Evolutionary conservation across 2,329 filamentous ascomycete genomes (phyloP), one percentile per base, ranked within the genome.

Genomic region (Fusarium illudens): DNA sequence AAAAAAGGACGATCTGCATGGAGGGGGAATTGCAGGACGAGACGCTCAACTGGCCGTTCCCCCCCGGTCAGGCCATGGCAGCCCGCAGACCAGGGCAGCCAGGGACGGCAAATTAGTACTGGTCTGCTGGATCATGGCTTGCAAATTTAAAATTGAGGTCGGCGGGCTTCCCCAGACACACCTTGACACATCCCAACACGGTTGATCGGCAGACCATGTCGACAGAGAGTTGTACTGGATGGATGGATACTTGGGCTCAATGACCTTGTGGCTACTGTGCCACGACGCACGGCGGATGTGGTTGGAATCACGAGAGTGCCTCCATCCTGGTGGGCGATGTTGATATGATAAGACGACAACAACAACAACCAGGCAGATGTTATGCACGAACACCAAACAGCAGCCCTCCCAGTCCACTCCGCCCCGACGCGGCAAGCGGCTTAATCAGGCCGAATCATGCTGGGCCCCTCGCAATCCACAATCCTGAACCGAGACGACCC

Each of bases 91-190:
- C 55, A 69, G 66, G 70, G 51, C 53, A 54, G 46, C 49, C 59
- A 69, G 66, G 70, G 52, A 63, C 67, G 60, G 70, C 58, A 73
- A 75, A 75, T 74, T 75, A 75, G 60, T 62, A 58, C 51, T 59
- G 37, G 54, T 48, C 51, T 58, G 64, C 66, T 70, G 70, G 58
- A 75, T 73, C 71, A 71, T 75, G 71, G 73, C 73, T 74, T 74
- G 73, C 62, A 70, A 73, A 67, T 65, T 74, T 74, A 72, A 75
- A 75, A 74, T 74, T 71, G 71, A 71, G 66, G 62, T 59, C 65
- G 66, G 70, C 62, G 60, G 70, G 71, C 63, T 73, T 75, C 73
- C 73, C 73, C 72, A 74, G 72, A 74, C 70, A 68, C 67, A 58
- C 55, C 20, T 30, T 51, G 27, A 33, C 46, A 58, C 55, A 58